Evolutionary conservation across 306 rosid species (phyloP), one percentile per base, ranked within the genome.

Genomic region (Elaeagnus macrophylla): DNA sequence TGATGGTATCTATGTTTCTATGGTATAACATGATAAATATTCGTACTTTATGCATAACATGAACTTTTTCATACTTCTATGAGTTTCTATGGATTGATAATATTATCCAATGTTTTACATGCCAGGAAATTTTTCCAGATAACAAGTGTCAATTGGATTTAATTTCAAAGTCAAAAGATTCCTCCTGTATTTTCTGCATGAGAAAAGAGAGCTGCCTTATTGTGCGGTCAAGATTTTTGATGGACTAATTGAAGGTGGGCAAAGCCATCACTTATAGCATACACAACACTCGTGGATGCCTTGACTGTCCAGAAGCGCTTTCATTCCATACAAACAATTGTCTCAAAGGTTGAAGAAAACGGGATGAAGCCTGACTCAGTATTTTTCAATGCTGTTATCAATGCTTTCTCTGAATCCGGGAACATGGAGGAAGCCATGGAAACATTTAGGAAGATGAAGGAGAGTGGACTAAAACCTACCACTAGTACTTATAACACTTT

Each of bases 361-460:
- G 79, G 72, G 54, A 60, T 81, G 72, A 70, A 64, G 59, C 94
- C 88, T 55, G 88, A 84, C 64, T 76, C 78, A 3, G 51, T 84
- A 66, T 81, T 78, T 64, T 81, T 68, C 52, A 71, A 84, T 61
- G 83, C 88, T 56, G 74, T 75, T 39, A 69, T 78, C 64, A 84
- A 84, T 73, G 85, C 94, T 39, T 81, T 73, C 55, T 64, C 85
- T 38, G 94, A 78, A 73, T 71, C 81, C 47, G 94, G 88, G 53
- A 78, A 78, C 63, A 69, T 73, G 59, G 79, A 81, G 59, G 81
- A 84, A 68, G 88, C 94, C 65, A 66, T 73, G 77, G 68, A 63
- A 61, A 48, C 68, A 50, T 59, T 84, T 20, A 53, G 57, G 67
- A 75, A 84, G 62, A 84, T 84, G 88, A 78, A 73, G 78, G 72